Evolutionary conservation across 208 protist species (phyloP).

Genomic region (Polymyxa betae): DNA sequence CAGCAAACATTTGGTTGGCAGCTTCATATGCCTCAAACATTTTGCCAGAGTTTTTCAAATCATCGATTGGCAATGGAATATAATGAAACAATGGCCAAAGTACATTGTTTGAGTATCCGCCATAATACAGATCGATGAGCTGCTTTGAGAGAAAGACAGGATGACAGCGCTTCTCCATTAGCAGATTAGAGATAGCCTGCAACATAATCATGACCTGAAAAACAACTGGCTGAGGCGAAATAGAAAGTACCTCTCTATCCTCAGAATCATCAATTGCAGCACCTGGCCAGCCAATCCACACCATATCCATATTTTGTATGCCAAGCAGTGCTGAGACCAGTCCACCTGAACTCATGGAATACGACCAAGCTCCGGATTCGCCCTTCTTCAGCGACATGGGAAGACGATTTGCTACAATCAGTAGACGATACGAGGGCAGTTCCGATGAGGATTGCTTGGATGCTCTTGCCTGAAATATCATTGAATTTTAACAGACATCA

Average conservation of each 20-base stretch:
- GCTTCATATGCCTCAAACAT: conserved; percentile 49
- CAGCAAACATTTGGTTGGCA: conserved; percentile 42
- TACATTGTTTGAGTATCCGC: conserved; percentile 63
- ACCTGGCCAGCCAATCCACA: conserved; percentile 43
- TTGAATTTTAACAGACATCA: too few relatives aligned
- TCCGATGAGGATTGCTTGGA: background rate
- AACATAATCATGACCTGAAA: background rate
- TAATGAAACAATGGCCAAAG: conserved; percentile 68
- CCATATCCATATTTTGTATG: conserved; percentile 46
- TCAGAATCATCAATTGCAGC: background rate
- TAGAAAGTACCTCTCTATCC: background rate
- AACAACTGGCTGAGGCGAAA: background rate
- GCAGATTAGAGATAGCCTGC: background rate
- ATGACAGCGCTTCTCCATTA: background rate
- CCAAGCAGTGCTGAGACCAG: conserved; percentile 61
- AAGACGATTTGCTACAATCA: conserved; percentile 33
- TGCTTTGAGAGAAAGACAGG: conserved; percentile 62
- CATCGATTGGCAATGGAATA: background rate
- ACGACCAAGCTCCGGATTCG: background rate
- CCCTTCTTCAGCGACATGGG: conserved; percentile 48
- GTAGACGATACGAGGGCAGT: background rate
- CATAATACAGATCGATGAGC: conserved; percentile 57
- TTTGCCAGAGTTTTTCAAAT: conserved; percentile 37
- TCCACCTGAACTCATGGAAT: conserved; percentile 16
- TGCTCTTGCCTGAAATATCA: background rate